These are phyloP conservation scores for Rhodotorula sp. DNA, from an alignment of 1,284 basidiomycete genomes.

Conservation along the genomic window DNA sequence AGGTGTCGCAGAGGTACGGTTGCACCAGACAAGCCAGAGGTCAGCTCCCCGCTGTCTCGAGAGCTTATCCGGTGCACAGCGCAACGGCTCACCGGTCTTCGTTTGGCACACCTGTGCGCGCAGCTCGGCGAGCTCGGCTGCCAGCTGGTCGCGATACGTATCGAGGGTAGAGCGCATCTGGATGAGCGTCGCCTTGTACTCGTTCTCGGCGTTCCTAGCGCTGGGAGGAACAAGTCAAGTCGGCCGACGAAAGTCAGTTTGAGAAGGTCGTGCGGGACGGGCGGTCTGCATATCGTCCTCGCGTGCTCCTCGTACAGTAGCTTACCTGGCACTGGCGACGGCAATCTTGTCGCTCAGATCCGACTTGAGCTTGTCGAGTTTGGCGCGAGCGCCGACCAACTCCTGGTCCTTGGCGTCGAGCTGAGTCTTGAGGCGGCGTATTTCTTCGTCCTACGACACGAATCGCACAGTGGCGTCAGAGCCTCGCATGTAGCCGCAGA, in stretches of 20 bases:
- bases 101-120: not conserved
- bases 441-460: not conserved
- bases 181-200: not conserved
- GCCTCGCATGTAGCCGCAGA: not conserved
- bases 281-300: not conserved
- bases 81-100: not conserved
- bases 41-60: no score
- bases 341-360: not conserved
- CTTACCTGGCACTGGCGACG: not conserved
- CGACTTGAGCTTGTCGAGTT: constrained; percentile 7
- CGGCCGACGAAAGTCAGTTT: not conserved
- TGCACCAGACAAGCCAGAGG: no score
- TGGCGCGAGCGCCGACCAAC: not conserved
- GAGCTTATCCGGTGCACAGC: not conserved
- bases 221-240: not conserved
- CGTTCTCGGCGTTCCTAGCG: not conserved
- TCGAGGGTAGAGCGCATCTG: not conserved
- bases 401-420: not conserved
- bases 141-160: not conserved
- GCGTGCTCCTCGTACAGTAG: no score
- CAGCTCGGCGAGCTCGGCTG: not conserved
- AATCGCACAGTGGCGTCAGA: not conserved
- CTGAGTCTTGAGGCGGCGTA: not conserved
- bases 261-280: not conserved
- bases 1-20: no score